Conservation (phyloP, 305 asterid species). For the Rubia peregrina region DNA sequence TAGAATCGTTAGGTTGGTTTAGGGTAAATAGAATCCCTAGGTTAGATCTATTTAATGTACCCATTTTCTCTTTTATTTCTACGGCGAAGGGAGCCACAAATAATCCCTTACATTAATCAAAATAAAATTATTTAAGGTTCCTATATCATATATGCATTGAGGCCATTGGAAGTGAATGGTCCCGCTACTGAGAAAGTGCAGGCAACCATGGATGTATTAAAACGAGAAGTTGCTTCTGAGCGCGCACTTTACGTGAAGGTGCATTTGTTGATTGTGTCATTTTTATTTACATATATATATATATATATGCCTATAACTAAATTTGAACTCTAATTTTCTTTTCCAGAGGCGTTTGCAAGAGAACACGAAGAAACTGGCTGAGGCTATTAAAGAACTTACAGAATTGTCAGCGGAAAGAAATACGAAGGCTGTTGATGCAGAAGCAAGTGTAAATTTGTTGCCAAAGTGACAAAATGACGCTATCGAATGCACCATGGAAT, state of each 20-base stretch:
- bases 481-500: constrained; percentile 74
- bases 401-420: constrained; percentile 58
- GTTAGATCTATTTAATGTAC: no score
- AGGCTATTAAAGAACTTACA: constrained; percentile 38
- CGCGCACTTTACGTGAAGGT: constrained; percentile 68
- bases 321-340: neutral
- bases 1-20: no score
- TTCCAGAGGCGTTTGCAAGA: constrained; percentile 65
- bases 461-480: constrained; percentile 87
- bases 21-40: no score
- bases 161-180: constrained; percentile 33
- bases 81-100: no score
- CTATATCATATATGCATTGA: no score
- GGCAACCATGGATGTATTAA: constrained; percentile 47
- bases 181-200: constrained; percentile 36
- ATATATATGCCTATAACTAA: neutral
- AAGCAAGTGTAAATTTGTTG: constrained; percentile 51
- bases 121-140: no score
- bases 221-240: constrained; percentile 46
- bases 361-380: constrained; percentile 52
- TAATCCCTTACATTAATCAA: no score
- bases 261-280: constrained; percentile 12
- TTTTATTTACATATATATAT: no score
- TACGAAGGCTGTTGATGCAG: constrained; percentile 31
- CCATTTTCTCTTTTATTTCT: neutral